Percentiles rank a stretch among this genome's conserved stretches.
Conservation (phyloP, 768 basidiomycete genomes). For the Roridomyces roridus region DNA sequence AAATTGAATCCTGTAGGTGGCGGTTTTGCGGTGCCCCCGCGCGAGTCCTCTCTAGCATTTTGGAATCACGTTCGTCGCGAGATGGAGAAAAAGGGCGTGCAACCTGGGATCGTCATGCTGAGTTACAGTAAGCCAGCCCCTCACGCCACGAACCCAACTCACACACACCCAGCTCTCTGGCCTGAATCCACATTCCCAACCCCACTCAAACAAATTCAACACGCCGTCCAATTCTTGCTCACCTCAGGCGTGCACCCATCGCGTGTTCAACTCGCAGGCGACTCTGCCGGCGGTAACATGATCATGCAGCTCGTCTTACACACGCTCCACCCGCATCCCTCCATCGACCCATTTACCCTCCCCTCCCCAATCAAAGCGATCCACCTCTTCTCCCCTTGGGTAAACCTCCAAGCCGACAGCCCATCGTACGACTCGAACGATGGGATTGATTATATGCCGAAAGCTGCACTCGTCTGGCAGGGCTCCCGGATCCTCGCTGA, state of each 20-base stretch:
- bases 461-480: constrained; percentile 7
- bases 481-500: constrained; percentile 28
- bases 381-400: constrained; percentile 42
- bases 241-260: constrained; percentile 33
- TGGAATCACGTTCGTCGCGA: too few species aligned
- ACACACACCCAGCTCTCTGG: constrained; percentile 28
- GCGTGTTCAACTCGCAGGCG: constrained; percentile 38
- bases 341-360: constrained; percentile 24
- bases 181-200: constrained; percentile 33
- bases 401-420: constrained; percentile 27
- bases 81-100: not conserved
- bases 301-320: constrained; percentile 36
- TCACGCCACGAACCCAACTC: too few species aligned
- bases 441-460: constrained; percentile 30
- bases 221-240: constrained; percentile 34
- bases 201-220: constrained; percentile 33
- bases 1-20: too few species aligned
- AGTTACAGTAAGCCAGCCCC: not conserved
- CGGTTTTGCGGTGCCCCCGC: too few species aligned
- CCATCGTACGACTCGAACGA: constrained; percentile 30
- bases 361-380: constrained; percentile 28
- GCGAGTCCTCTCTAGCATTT: too few species aligned
- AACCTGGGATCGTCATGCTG: not conserved
- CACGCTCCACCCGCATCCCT: constrained; percentile 33
- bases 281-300: constrained; percentile 41